Conservation (phyloP, 2,329 filamentous ascomycete genomes). For the Lachnellula cervina region DNA sequence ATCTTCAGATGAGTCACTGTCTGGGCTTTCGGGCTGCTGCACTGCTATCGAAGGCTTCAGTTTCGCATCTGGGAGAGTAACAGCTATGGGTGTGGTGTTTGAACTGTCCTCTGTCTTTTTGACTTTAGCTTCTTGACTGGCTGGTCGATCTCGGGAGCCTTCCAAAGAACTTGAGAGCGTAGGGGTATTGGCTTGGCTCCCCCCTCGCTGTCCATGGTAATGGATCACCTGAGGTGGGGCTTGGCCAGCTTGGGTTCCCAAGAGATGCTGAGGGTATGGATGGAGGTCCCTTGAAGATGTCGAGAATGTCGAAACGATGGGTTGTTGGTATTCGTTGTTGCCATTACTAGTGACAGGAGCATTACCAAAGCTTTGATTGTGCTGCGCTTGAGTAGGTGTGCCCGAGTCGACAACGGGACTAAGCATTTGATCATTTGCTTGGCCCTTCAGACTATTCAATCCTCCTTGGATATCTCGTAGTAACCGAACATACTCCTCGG, state of each 20-base stretch:
- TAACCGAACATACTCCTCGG: slow-evolving; percentile 91
- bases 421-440: slow-evolving; percentile 47
- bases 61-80: slow-evolving; percentile 22
- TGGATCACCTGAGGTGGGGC: slow-evolving; percentile 61
- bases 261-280: slow-evolving; percentile 60
- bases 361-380: slow-evolving; percentile 43
- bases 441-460: slow-evolving; percentile 65
- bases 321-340: slow-evolving; percentile 62
- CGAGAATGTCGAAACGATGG: slow-evolving; percentile 63
- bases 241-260: slow-evolving; percentile 58
- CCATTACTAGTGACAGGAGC: slow-evolving; percentile 39
- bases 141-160: slow-evolving; percentile 20
- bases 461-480: slow-evolving; percentile 91
- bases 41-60: slow-evolving; percentile 17
- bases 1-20: slow-evolving; percentile 23
- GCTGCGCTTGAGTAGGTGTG: slow-evolving; percentile 59
- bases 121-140: slow-evolving; percentile 23
- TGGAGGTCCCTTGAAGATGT: slow-evolving; percentile 66
- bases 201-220: slow-evolving; percentile 63
- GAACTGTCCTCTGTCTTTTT: slow-evolving; percentile 21
- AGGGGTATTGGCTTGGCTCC: slow-evolving; percentile 61
- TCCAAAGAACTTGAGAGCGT: slow-evolving; percentile 37
- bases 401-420: slow-evolving; percentile 50
- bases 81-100: slow-evolving; percentile 19
- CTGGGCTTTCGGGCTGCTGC: slow-evolving; percentile 19